phyloP scores from a whole-genome alignment of 2,329 filamentous ascomycete species.

The Coniochaeta sp. region DNA sequence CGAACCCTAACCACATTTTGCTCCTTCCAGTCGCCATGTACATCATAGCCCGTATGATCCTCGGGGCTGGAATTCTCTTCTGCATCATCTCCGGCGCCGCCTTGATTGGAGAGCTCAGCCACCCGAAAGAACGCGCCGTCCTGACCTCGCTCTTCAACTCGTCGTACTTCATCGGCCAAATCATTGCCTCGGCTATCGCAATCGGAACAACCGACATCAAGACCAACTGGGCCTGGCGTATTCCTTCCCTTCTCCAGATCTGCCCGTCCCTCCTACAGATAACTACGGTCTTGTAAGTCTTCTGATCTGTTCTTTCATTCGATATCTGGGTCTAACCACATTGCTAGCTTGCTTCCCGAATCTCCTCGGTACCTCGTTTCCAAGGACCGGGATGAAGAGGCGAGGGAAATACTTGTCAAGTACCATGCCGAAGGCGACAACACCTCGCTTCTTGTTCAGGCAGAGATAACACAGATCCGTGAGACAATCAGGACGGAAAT shows the following conservation, averaged over 20 bases:
- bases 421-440: constrained; percentile 42
- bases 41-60: constrained; percentile 49
- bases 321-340: background rate
- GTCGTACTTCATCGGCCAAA: constrained; percentile 47
- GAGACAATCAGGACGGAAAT: constrained; percentile 36
- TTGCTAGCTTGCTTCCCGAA: constrained; percentile 36
- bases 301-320: background rate
- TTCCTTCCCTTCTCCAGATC: constrained; percentile 40
- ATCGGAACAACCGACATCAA: constrained; percentile 36
- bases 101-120: constrained; percentile 51
- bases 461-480: constrained; percentile 43
- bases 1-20: background rate
- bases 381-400: constrained; percentile 41
- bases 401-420: constrained; percentile 41
- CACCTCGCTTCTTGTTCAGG: constrained; percentile 34
- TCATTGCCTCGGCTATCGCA: constrained; percentile 42
- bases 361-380: constrained; percentile 52
- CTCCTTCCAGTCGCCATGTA: constrained; percentile 41
- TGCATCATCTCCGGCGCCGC: constrained; percentile 53
- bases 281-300: constrained; percentile 26
- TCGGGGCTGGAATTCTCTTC: constrained; percentile 54
- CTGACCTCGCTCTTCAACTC: constrained; percentile 55
- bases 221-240: constrained; percentile 33
- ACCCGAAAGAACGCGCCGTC: constrained; percentile 53
- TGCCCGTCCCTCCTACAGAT: constrained; percentile 34